Evolutionary conservation across 768 basidiomycete species (phyloP), one percentile per base, ranked within the genome.

Genomic region (Leccinum rimulosum): DNA sequence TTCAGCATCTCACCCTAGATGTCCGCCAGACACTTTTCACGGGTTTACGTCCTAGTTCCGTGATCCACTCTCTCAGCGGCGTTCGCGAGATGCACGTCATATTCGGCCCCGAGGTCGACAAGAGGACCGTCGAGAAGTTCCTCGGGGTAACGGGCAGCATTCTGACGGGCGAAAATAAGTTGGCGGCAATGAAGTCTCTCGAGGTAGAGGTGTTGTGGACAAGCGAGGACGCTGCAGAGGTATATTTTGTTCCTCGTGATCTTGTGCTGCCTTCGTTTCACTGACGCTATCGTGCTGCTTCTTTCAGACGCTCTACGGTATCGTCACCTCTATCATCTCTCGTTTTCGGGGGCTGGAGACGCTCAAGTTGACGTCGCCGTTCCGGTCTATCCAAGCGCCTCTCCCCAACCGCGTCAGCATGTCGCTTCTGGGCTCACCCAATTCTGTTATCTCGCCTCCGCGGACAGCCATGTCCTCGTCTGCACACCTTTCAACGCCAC

Each of bases 351-450:
- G 71, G 8, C 30, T 72, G 30, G 64, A 64, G 58, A 56, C 56
- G 15, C 72, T 72, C 56, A 72, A 72, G 49, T 30, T 72, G 49
- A 72, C 71, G 3, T 73, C 73, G 7, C 71, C 70, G 2, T 74
- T 67, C 58, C 71, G 71, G 8, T 69, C 70, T 2, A 60, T 70
- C 3, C 65, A 64, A 49, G 57, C 70, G 15, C 61, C 60, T 9
- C 28, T 58, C 3, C 72, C 61, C 3, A 4, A n/a, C 7, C 48
- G 61, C 3, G 22, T 54, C 5, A 54, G 48, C 22, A 10, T 55
- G 14, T 56, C 61, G n/a, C 27, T 62, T 2, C 43, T 61, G 17
- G 38, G 27, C 0, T 58, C 36, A n/a, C 50, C 54, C 1, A 40
- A 35, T 4, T 58, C 50, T 4, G 28, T 12, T 10, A 58, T 70